Evolutionary conservation across 2,329 filamentous ascomycete genomes (phyloP).

Genomic region (Seiridium unicorne): DNA sequence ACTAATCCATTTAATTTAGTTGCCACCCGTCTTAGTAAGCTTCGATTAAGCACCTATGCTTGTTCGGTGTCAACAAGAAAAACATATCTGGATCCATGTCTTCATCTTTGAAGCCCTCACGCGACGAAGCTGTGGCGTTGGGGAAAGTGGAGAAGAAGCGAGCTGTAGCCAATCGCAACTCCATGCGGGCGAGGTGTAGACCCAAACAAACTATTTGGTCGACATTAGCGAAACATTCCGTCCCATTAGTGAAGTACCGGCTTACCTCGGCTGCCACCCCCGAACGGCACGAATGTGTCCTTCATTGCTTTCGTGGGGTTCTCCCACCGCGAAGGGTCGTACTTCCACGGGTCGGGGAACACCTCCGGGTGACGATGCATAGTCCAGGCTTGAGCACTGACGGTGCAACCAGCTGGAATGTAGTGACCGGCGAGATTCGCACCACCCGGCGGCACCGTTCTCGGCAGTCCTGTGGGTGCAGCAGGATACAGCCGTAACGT

Average conservation of each 20-base stretch:
- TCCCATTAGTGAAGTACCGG: conserved; percentile 6
- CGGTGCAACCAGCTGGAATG: conserved; percentile 36
- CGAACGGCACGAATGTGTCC: conserved; percentile 49
- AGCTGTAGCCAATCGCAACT: conserved; percentile 46
- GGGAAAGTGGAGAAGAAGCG: conserved; percentile 42
- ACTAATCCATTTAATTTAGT: not conserved
- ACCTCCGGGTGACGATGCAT: conserved; percentile 41
- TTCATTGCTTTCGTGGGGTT: conserved; percentile 36
- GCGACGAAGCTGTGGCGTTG: conserved; percentile 21
- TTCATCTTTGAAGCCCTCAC: conserved; percentile 25
- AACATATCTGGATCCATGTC: conserved; percentile 26
- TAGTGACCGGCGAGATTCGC: conserved; percentile 34
- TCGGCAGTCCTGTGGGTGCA: conserved; percentile 36
- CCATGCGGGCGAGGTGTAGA: conserved; percentile 52
- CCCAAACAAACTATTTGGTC: conserved; percentile 43
- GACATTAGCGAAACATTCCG: not conserved
- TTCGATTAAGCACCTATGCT: conserved; percentile 26
- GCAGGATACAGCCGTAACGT: conserved; percentile 41
- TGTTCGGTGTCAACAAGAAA: conserved; percentile 25
- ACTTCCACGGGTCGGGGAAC: conserved; percentile 37
- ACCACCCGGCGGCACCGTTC: conserved; percentile 37
- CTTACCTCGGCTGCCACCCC: conserved; percentile 32
- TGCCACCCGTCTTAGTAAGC: not conserved
- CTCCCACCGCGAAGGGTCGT: conserved; percentile 37
- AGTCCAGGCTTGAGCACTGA: conserved; percentile 44